Percentiles rank a stretch among this genome's conserved stretches.
phyloP scores from a whole-genome alignment of 306 rosid genomes.

The Hippophae rhamnoides region DNA sequence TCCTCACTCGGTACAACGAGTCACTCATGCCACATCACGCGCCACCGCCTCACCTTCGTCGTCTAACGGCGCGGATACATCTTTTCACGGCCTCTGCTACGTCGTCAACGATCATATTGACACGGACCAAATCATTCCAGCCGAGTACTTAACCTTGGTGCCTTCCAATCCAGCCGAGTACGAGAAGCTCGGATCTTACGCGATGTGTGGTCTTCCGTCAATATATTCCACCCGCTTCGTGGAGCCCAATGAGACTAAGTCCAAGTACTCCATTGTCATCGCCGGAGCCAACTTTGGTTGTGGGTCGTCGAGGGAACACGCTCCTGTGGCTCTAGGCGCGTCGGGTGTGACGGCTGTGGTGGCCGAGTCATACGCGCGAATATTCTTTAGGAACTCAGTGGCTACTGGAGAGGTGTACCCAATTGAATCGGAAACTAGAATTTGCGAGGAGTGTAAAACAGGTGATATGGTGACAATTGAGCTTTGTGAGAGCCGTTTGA shows the following conservation, averaged over 20 bases:
- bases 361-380: slow-evolving; percentile 82
- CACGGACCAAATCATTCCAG: slow-evolving; percentile 95
- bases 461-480: slow-evolving; percentile 79
- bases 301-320: slow-evolving; percentile 96
- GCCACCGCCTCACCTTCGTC: slow-evolving; percentile 27
- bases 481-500: slow-evolving; percentile 55
- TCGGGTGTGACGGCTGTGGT: slow-evolving; percentile 73
- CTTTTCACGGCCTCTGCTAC: slow-evolving; percentile 92
- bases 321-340: slow-evolving; percentile 95
- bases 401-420: slow-evolving; percentile 76
- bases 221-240: slow-evolving; percentile 53
- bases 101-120: slow-evolving; percentile 85
- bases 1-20: background rate
- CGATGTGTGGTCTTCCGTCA: slow-evolving; percentile 76
- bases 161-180: slow-evolving; percentile 91
- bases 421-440: slow-evolving; percentile 40
- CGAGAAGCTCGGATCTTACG: slow-evolving; percentile 81
- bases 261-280: slow-evolving; percentile 63
- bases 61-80: slow-evolving; percentile 12
- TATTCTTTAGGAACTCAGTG: slow-evolving; percentile 86
- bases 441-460: slow-evolving; percentile 53
- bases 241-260: slow-evolving; percentile 47
- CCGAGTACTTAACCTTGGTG: slow-evolving; percentile 79
- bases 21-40: slow-evolving; percentile 10
- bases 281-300: slow-evolving; percentile 91